phyloP scores from a whole-genome alignment of 1,284 basidiomycete genomes.

The Trichosporon coremiiforme region DNA sequence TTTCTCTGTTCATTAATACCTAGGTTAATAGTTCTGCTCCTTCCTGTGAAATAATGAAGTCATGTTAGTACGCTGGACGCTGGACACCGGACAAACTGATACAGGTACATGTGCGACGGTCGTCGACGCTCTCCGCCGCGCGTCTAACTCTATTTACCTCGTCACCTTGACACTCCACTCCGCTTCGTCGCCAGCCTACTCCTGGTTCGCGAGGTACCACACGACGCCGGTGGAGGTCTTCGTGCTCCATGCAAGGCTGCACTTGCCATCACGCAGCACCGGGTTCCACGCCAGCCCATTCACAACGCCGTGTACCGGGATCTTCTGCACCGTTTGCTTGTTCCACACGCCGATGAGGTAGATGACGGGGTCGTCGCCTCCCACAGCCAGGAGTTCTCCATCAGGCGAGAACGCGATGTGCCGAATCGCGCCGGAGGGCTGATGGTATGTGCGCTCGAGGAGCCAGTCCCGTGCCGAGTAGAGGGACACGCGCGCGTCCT shows the following conservation, averaged over 20 bases:
- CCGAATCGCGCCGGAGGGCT: conserved; percentile 42
- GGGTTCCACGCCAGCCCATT: conserved; percentile 48
- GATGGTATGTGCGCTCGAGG: conserved; percentile 44
- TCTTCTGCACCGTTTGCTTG: conserved; percentile 36
- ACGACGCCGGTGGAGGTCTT: conserved; percentile 34
- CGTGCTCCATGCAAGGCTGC: conserved; percentile 45
- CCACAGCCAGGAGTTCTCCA: conserved; percentile 49
- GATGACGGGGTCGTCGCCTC: conserved; percentile 46
- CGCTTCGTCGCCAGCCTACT: too few species aligned
- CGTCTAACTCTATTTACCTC: too few species aligned
- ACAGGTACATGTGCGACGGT: too few species aligned
- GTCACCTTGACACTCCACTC: too few species aligned
- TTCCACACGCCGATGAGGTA: conserved; percentile 43
- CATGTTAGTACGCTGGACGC: too few species aligned
- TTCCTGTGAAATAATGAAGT: too few species aligned
- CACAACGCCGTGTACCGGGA: conserved; percentile 37
- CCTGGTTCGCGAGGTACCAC: conserved; percentile 46
- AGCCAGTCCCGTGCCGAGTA: conserved; percentile 47
- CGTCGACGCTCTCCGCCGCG: too few species aligned
- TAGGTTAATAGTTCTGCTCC: too few species aligned
- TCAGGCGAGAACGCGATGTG: conserved; percentile 47
- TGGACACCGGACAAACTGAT: too few species aligned
- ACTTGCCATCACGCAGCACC: conserved; percentile 25
- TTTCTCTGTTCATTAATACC: too few species aligned
- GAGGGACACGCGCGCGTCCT: conserved; percentile 47